Conservation (phyloP, 1,284 basidiomycete species). For the Filobasidium uniguttulatum region DNA sequence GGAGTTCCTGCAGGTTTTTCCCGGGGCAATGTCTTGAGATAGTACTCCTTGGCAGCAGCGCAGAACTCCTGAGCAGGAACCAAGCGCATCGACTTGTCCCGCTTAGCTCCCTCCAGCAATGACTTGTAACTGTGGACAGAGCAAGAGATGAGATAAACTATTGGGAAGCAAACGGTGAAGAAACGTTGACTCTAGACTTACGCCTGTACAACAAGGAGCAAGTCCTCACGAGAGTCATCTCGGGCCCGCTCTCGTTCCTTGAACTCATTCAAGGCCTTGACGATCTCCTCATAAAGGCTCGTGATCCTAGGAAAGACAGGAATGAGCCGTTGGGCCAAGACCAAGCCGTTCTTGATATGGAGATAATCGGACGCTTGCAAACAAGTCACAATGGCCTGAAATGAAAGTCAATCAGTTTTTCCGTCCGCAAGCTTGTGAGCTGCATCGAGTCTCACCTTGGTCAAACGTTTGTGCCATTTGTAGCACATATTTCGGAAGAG, state of each 20-base stretch:
- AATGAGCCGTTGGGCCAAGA: constrained; percentile 75
- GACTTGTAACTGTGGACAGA: neutral
- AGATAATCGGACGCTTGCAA: constrained; percentile 55
- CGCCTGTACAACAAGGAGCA: constrained; percentile 67
- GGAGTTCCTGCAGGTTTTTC: too few relatives aligned
- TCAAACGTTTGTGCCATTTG: constrained; percentile 70
- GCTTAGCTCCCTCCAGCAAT: constrained; percentile 13
- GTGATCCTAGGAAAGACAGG: constrained; percentile 67
- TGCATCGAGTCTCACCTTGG: constrained; percentile 22
- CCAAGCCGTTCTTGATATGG: constrained; percentile 84
- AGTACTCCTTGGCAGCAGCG: too few relatives aligned
- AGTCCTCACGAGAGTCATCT: constrained; percentile 26
- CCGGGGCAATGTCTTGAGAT: too few relatives aligned
- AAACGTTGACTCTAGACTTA: constrained; percentile 29
- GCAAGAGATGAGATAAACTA: neutral
- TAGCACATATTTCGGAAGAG: constrained; percentile 56
- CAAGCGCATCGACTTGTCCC: constrained; percentile 14
- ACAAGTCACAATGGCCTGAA: constrained; percentile 41
- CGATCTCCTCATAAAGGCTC: constrained; percentile 44
- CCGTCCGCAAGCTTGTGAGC: constrained; percentile 19
- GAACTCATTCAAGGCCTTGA: constrained; percentile 52
- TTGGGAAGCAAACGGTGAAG: constrained; percentile 2
- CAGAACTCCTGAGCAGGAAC: constrained; percentile 12
- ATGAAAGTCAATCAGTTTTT: constrained; percentile 46
- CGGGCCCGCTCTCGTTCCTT: constrained; percentile 50